Evolutionary conservation across 176 grass and related monocot genomes (phyloP).

Genomic region (Triticum dicoccoides): DNA sequence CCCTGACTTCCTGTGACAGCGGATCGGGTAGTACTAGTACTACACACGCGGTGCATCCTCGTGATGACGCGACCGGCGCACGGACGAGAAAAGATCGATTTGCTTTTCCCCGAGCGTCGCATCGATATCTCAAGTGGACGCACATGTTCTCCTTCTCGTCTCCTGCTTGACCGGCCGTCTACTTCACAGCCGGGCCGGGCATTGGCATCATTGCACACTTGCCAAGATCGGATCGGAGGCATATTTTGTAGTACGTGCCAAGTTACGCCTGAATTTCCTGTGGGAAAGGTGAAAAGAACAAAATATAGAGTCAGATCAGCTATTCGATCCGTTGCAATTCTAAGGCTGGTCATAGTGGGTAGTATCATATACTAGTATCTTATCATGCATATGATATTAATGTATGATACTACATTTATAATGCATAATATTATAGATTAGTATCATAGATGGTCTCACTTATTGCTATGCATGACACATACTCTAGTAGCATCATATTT

Average conservation of each 20-base stretch:
- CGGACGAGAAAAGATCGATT: background rate
- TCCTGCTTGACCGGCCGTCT: background rate
- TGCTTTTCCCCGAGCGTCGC: background rate
- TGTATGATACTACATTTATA: no score
- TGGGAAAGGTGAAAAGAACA: background rate
- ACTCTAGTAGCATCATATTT: no score
- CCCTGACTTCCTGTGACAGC: background rate
- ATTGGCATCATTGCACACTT: background rate
- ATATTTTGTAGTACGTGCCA: background rate
- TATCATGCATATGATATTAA: no score
- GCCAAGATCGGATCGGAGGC: background rate
- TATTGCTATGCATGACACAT: no score
- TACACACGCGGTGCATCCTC: background rate
- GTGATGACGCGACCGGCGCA: no score
- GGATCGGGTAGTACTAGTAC: background rate
- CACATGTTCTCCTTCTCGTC: background rate
- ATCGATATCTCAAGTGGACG: background rate
- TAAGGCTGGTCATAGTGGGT: no score
- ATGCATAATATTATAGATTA: no score
- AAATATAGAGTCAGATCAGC: background rate
- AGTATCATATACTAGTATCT: no score
- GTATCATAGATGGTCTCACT: no score
- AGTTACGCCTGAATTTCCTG: background rate
- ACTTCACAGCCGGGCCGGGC: background rate
- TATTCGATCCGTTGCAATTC: background rate